Conservation (phyloP, 2,329 filamentous ascomycete species). For the Calonectria hawksworthii region DNA sequence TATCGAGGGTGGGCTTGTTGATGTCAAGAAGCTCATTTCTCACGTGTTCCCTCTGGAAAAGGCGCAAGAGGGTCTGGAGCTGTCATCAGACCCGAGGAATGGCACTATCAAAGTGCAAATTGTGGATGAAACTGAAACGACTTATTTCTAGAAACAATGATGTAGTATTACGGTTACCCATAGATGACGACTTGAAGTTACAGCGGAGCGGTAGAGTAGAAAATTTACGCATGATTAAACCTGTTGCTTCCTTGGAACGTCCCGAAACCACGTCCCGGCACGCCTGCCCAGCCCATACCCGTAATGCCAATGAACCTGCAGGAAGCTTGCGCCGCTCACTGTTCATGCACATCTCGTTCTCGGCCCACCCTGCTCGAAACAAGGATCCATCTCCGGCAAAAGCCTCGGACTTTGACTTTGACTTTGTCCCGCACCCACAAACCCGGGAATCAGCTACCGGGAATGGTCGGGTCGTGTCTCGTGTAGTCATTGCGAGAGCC, state of each 20-base stretch:
- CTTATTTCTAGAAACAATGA: slow-evolving; percentile 36
- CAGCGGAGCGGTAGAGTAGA: slow-evolving; percentile 17
- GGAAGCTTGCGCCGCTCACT: not conserved
- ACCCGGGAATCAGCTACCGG: not conserved
- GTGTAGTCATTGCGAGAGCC: not conserved
- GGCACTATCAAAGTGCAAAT: slow-evolving; percentile 55
- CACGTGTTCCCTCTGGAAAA: slow-evolving; percentile 74
- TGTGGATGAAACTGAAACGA: slow-evolving; percentile 47
- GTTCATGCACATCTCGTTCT: slow-evolving; percentile 4
- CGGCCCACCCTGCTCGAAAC: slow-evolving; percentile 17
- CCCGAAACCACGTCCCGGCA: not conserved
- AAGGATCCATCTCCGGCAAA: not conserved
- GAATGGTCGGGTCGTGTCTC: not conserved
- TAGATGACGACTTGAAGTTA: slow-evolving; percentile 5
- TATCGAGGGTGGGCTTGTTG: slow-evolving; percentile 70
- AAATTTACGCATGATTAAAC: slow-evolving; percentile 2
- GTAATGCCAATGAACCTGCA: not conserved
- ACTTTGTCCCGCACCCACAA: not conserved
- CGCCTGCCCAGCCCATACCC: not conserved
- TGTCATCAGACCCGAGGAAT: slow-evolving; percentile 51
- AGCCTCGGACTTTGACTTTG: not conserved
- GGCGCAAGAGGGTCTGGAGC: slow-evolving; percentile 64
- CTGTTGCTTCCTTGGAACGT: not conserved
- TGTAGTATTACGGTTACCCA: slow-evolving; percentile 13
- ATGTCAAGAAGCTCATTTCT: slow-evolving; percentile 71